Percentiles rank a stretch among this genome's conserved stretches.
phyloP scores from a whole-genome alignment of 1,284 basidiomycete species.

The Ustilago lituana region DNA sequence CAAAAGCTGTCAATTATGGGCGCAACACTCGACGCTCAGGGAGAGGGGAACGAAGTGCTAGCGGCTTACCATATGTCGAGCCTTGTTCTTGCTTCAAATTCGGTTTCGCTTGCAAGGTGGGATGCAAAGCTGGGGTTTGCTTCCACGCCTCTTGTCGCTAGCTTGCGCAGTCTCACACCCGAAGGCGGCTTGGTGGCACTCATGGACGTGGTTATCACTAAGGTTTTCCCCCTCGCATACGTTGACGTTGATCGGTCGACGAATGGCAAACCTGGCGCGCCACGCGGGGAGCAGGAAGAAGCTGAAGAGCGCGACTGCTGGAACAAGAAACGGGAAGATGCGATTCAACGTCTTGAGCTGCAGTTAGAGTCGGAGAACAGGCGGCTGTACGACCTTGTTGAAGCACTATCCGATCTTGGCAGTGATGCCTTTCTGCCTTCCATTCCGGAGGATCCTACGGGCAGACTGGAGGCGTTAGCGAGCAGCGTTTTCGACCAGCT shows the following conservation, averaged over 20 bases:
- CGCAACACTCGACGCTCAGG: constrained; percentile 70
- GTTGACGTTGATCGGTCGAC: constrained; percentile 57
- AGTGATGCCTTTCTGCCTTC: constrained; percentile 30
- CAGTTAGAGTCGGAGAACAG: constrained; percentile 19
- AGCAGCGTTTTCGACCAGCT: constrained; percentile 21
- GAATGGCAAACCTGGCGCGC: constrained; percentile 64
- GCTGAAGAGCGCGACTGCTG: constrained; percentile 73
- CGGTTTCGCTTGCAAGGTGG: constrained; percentile 85
- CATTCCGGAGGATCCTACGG: constrained; percentile 23
- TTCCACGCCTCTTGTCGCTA: constrained; percentile 74
- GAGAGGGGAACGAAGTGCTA: constrained; percentile 82
- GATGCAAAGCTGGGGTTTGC: constrained; percentile 84
- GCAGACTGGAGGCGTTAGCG: constrained; percentile 21
- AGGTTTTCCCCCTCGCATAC: constrained; percentile 70
- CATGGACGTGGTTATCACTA: constrained; percentile 80
- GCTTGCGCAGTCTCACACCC: constrained; percentile 79
- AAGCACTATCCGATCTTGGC: constrained; percentile 22
- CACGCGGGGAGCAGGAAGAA: constrained; percentile 72
- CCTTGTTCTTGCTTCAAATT: constrained; percentile 82
- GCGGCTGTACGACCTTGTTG: constrained; percentile 35
- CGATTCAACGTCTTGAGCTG: constrained; percentile 25
- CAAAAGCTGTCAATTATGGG: constrained; percentile 83
- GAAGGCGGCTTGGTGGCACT: constrained; percentile 83
- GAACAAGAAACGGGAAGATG: constrained; percentile 70
- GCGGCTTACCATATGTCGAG: constrained; percentile 78